Base-by-base conservation (phyloP, 2,329 filamentous ascomycete species). In the Ophiostoma himal-ulmi region DNA sequence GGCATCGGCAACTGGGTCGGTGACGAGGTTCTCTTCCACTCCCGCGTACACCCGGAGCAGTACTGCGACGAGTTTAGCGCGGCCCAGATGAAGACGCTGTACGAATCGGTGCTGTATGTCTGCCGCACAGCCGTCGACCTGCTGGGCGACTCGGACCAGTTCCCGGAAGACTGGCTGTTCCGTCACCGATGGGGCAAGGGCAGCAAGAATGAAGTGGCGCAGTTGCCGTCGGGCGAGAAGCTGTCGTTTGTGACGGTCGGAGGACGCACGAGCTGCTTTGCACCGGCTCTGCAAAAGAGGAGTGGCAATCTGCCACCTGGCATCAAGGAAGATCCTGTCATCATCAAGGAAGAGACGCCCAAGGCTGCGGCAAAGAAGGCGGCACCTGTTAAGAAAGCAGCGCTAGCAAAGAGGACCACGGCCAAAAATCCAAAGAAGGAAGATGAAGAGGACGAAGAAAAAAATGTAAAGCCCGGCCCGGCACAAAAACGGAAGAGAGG, bases 1-100 rank as follows among this genome's bases (percentile, higher is more conserved):
- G 95, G 95, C 8, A 92, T 99, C 73, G 95, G 95, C 0, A 98
- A 98, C 77, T 99, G 94, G 94, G 94, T 99, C 69, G 93, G 90
- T 0, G 95, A 99, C 77, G 95, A 99, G 78, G 89, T 97, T 7
- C 82, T 99, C 68, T 99, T 94, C 76, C 90, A 98, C 75, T 91
- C 95, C 5, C 88, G 86, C 68, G 85, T 98, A 20, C 94, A 99
- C 75, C 95, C 95, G 0, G 94, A 97, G 78, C 93, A 97, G 78
- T 96, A 96, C 80, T 93, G 90, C 79, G 89, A 97, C 76, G 91
- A 91, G 0, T 91, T 98, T 74, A 84, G 78, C 73, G 87, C 91
- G 41, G 84, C 81, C 0, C 90, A 97, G 78, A 87, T 96, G 73
- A 84, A 86, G 73, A 83, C 83, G 54, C 82, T 99, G 1, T 89